These are phyloP conservation scores for Chytridiales sp. DNA, from an alignment of 371 early-diverging fungal species.

Conservation along the genomic window DNA sequence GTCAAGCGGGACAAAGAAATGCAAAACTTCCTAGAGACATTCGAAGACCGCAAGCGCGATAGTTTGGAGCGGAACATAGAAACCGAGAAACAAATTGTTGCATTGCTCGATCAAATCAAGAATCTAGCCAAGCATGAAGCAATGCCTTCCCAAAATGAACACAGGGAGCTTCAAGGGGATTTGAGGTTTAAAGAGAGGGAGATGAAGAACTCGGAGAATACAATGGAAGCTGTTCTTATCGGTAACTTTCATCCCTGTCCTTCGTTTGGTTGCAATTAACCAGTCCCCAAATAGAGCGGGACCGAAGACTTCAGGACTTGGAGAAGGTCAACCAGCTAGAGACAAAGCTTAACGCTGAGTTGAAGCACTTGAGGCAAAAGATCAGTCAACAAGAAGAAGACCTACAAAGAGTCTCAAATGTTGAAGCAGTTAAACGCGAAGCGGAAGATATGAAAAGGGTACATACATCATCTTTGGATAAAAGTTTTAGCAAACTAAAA, in stretches of 20 bases:
- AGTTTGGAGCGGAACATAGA: conserved; percentile 25
- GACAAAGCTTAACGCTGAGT: conserved; percentile 47
- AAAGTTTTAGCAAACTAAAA: not conserved
- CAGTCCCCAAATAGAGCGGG: conserved; percentile 39
- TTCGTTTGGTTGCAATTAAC: not conserved
- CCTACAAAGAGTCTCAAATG: conserved; percentile 35
- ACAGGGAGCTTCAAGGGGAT: conserved; percentile 48
- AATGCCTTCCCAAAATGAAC: conserved; percentile 33
- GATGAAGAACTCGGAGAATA: conserved; percentile 52
- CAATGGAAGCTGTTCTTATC: conserved; percentile 42
- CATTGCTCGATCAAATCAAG: conserved; percentile 39
- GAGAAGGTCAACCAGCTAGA: conserved; percentile 55
- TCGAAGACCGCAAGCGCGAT: conserved; percentile 39
- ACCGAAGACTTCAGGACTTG: conserved; percentile 45
- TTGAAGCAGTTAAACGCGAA: conserved; percentile 42
- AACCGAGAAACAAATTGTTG: conserved; percentile 39
- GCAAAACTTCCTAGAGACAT: conserved; percentile 49
- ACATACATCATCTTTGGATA: not conserved
- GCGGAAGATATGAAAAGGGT: conserved; percentile 39
- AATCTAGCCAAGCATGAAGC: conserved; percentile 37
- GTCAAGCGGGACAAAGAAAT: conserved; percentile 55
- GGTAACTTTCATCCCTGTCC: conserved; percentile 29
- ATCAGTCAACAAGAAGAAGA: conserved; percentile 28
- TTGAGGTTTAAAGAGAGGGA: conserved; percentile 55
- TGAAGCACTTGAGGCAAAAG: conserved; percentile 36